These are phyloP conservation scores for Leishmania guyanensis DNA, from an alignment of 208 protist genomes.

Conservation along the genomic window DNA sequence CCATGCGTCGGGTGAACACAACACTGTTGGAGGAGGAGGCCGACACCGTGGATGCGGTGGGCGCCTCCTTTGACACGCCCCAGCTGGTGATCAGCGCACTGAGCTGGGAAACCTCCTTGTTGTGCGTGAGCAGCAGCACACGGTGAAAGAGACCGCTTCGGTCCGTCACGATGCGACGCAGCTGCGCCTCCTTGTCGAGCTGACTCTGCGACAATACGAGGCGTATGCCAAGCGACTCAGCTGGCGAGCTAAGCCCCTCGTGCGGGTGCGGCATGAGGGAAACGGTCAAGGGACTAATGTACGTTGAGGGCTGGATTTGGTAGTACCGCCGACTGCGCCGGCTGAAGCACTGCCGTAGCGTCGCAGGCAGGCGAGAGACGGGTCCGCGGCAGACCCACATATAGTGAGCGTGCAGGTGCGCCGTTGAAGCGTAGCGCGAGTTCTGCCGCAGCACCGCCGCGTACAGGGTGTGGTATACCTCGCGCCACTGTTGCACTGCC, in stretches of 20 bases:
- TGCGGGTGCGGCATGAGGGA: constrained; percentile 33
- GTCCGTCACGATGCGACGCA: constrained; percentile 50
- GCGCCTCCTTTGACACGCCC: constrained; percentile 33
- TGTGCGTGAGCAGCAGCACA: constrained; percentile 69
- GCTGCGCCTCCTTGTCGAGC: constrained; percentile 52
- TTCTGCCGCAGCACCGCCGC: constrained; percentile 14
- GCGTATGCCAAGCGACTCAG: constrained; percentile 43
- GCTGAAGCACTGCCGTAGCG: constrained; percentile 50
- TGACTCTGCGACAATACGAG: constrained; percentile 60
- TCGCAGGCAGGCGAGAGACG: constrained; percentile 35
- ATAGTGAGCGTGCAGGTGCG: constrained; percentile 33
- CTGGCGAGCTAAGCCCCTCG: constrained; percentile 43
- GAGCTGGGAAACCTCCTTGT: constrained; percentile 72
- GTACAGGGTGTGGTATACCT: constrained; percentile 8
- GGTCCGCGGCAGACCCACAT: constrained; percentile 61
- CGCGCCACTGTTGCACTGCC: constrained; percentile 32
- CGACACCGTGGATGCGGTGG: constrained; percentile 4
- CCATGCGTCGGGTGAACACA: constrained; percentile 48
- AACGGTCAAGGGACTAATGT: constrained; percentile 29
- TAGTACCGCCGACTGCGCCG: constrained; percentile 75
- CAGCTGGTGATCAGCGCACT: constrained; percentile 50
- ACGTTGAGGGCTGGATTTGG: constrained; percentile 45
- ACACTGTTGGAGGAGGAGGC: constrained; percentile 19
- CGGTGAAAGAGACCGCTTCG: constrained; percentile 45
- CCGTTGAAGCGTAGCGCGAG: constrained; percentile 21